Conservation (phyloP, 306 rosid species). For the Vigna nakashimae region DNA sequence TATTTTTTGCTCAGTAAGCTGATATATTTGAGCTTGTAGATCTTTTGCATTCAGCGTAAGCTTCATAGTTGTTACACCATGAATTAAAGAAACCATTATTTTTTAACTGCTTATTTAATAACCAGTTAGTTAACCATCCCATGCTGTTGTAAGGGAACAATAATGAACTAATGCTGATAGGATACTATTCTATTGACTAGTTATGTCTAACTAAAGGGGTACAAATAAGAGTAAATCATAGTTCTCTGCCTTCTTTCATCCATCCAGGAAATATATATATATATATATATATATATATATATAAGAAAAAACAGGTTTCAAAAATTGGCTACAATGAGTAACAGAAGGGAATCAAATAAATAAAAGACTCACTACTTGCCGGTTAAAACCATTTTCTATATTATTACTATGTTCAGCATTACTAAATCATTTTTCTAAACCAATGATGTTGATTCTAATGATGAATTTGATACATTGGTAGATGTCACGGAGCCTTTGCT, state of each 20-base stretch:
- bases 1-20: background rate
- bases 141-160: background rate
- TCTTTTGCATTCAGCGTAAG: constrained; percentile 17
- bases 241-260: too few species aligned
- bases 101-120: constrained; percentile 20
- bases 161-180: background rate
- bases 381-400: too few species aligned
- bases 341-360: too few species aligned
- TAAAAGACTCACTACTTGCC: too few species aligned
- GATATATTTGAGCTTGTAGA: constrained; percentile 24
- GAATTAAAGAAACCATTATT: background rate
- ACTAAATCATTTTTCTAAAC: constrained; percentile 26
- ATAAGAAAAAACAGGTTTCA: too few species aligned
- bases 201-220: too few species aligned
- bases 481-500: constrained; percentile 91
- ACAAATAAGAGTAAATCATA: too few species aligned
- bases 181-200: too few species aligned
- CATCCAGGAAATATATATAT: too few species aligned
- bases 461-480: constrained; percentile 43
- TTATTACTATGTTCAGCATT: background rate
- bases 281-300: too few species aligned
- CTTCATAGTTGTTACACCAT: constrained; percentile 24
- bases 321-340: too few species aligned
- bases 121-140: background rate
- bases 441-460: constrained; percentile 23